phyloP scores from a whole-genome alignment of 495 filamentous ascomycete species.

The Pyronema domesticum region DNA sequence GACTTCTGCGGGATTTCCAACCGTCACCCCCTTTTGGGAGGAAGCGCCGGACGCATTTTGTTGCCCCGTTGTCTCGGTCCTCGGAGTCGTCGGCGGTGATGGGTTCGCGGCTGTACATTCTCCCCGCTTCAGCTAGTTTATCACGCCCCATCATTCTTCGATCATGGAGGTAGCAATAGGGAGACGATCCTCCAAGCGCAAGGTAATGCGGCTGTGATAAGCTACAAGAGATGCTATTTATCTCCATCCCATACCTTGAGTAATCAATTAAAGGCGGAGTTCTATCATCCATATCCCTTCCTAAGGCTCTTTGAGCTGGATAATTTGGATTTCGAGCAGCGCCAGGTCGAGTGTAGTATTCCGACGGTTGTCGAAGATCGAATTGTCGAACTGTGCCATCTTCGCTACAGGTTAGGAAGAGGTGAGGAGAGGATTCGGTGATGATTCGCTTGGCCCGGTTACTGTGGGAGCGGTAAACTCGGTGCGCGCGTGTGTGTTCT shows the following conservation, averaged over 20 bases:
- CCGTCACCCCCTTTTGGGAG: slow-evolving; percentile 39
- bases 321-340: neutral
- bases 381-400: slow-evolving; percentile 64
- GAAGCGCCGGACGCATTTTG: slow-evolving; percentile 51
- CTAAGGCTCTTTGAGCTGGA: slow-evolving; percentile 2
- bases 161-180: slow-evolving; percentile 61
- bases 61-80: slow-evolving; percentile 28
- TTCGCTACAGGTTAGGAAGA: slow-evolving; percentile 61
- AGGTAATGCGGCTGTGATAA: slow-evolving; percentile 59
- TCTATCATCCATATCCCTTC: slow-evolving; percentile 31
- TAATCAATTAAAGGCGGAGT: slow-evolving; percentile 58
- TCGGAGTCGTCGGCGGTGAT: slow-evolving; percentile 28
- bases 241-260: slow-evolving; percentile 44
- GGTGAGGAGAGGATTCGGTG: slow-evolving; percentile 52
- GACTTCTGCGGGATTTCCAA: slow-evolving; percentile 33
- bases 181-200: slow-evolving; percentile 52
- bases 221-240: slow-evolving; percentile 62
- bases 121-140: slow-evolving; percentile 35
- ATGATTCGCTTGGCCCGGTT: slow-evolving; percentile 64
- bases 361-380: slow-evolving; percentile 50
- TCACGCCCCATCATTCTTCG: slow-evolving; percentile 56
- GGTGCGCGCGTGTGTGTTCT: slow-evolving; percentile 30
- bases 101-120: slow-evolving; percentile 23
- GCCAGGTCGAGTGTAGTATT: slow-evolving; percentile 30
- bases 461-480: slow-evolving; percentile 48